Conservation (phyloP, 768 basidiomycete genomes). For the Heimioporus sp. region DNA sequence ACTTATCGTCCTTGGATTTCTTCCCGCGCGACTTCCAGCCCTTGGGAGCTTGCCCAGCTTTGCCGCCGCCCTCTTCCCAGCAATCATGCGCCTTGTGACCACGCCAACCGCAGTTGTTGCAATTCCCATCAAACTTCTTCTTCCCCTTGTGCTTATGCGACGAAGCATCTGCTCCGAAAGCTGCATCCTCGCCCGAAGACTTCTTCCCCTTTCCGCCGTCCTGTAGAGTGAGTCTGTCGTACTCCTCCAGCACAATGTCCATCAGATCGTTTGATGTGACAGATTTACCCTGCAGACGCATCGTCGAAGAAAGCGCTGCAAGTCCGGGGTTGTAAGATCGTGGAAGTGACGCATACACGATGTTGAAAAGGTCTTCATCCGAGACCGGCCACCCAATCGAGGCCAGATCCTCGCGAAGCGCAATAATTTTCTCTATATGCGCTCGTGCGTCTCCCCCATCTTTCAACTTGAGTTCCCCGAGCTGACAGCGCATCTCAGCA, state of each 20-base stretch:
- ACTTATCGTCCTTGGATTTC: not conserved
- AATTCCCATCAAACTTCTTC: not conserved
- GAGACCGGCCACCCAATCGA: constrained; percentile 29
- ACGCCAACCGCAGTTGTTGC: constrained; percentile 5
- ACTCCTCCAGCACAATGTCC: constrained; percentile 9
- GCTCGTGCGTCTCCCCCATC: constrained; percentile 30
- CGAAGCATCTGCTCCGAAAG: not conserved
- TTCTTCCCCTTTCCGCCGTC: not conserved
- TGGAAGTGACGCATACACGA: too few species aligned
- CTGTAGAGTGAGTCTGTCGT: constrained; percentile 9
- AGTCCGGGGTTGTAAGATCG: too few species aligned
- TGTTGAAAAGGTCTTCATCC: constrained; percentile 33
- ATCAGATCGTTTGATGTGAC: too few species aligned
- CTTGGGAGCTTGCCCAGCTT: constrained; percentile 3
- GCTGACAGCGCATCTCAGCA: not conserved
- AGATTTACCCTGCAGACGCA: too few species aligned
- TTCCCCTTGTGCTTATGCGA: not conserved
- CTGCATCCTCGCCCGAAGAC: not conserved
- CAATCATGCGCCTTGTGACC: too few species aligned
- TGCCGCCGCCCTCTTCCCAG: constrained; percentile 11
- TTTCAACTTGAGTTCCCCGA: not conserved
- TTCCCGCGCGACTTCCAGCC: not conserved
- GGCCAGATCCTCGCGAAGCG: constrained; percentile 32
- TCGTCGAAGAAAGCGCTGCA: too few species aligned
- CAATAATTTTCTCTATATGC: constrained; percentile 31